phyloP scores from a whole-genome alignment of 768 basidiomycete genomes.

The Tricholoma saponaceum region DNA sequence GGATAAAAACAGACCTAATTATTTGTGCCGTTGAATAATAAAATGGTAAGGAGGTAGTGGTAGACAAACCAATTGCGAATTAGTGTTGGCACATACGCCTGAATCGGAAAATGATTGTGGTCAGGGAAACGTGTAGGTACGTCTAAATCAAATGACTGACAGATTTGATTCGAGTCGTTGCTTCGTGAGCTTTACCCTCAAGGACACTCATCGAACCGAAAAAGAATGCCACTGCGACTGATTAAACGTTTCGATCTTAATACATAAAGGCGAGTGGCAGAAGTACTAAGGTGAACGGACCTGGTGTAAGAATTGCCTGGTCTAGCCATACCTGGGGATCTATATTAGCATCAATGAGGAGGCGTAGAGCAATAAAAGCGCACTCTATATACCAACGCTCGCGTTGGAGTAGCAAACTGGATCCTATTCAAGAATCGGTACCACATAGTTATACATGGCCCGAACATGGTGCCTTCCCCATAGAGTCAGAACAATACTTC shows the following conservation, averaged over 20 bases:
- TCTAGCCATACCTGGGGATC: constrained; percentile 68
- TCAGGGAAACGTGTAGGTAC: neutral
- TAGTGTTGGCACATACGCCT: constrained; percentile 73
- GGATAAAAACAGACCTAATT: constrained; percentile 68
- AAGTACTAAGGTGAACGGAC: constrained; percentile 27
- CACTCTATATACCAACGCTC: constrained; percentile 60
- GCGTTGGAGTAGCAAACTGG: constrained; percentile 59
- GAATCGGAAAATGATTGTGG: neutral
- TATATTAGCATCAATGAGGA: neutral
- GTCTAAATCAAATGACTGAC: constrained; percentile 25
- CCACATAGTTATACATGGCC: constrained; percentile 81
- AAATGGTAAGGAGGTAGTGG: neutral
- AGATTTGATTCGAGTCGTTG: constrained; percentile 40
- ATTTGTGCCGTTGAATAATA: neutral
- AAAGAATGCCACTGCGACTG: constrained; percentile 44
- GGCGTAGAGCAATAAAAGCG: constrained; percentile 15
- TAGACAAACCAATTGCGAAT: constrained; percentile 67
- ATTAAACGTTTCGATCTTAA: neutral
- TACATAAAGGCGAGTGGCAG: neutral
- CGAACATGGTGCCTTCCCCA: constrained; percentile 61
- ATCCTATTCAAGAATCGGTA: constrained; percentile 68
- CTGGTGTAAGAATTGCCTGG: constrained; percentile 74
- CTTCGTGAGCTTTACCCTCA: constrained; percentile 64
- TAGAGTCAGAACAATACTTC: neutral
- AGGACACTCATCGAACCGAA: too few species aligned